These are phyloP conservation scores for Geosiphon pyriformis DNA, from an alignment of 192 early-diverging fungal genomes.

Conservation along the genomic window DNA sequence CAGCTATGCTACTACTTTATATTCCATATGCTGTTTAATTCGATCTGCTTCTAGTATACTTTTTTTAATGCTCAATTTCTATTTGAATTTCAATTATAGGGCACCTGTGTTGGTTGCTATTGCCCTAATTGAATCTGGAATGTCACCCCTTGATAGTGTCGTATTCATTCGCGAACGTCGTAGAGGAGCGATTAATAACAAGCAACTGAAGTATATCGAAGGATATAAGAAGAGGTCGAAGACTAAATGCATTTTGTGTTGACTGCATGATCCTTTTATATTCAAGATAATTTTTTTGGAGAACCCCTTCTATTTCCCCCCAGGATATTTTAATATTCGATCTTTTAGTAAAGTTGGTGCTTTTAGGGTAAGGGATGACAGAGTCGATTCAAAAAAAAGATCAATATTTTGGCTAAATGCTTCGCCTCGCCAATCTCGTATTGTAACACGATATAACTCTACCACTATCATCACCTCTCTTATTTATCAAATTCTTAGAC, in stretches of 20 bases:
- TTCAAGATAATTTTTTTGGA: not conserved
- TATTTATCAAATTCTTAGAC: not conserved
- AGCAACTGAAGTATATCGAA: conserved; percentile 64
- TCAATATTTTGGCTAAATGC: no score
- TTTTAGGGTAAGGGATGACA: not conserved
- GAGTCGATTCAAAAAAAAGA: not conserved
- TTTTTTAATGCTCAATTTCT: no score
- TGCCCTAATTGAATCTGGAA: conserved; percentile 72
- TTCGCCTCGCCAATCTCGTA: no score
- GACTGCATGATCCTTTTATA: not conserved
- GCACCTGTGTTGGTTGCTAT: conserved; percentile 87
- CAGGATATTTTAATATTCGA: no score
- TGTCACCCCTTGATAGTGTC: conserved; percentile 70
- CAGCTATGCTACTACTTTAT: no score
- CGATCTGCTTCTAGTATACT: no score
- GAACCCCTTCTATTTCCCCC: no score
- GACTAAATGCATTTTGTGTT: conserved; percentile 15
- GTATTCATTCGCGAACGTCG: conserved; percentile 68
- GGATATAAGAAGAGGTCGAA: conserved; percentile 34
- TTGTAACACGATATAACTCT: no score
- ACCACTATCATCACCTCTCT: not conserved
- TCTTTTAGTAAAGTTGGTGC: no score
- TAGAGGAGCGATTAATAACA: conserved; percentile 75
- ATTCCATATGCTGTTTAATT: no score
- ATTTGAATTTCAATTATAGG: conserved; percentile 28